Conservation (phyloP, 2,329 filamentous ascomycete genomes). For the Cytospora piceae region DNA sequence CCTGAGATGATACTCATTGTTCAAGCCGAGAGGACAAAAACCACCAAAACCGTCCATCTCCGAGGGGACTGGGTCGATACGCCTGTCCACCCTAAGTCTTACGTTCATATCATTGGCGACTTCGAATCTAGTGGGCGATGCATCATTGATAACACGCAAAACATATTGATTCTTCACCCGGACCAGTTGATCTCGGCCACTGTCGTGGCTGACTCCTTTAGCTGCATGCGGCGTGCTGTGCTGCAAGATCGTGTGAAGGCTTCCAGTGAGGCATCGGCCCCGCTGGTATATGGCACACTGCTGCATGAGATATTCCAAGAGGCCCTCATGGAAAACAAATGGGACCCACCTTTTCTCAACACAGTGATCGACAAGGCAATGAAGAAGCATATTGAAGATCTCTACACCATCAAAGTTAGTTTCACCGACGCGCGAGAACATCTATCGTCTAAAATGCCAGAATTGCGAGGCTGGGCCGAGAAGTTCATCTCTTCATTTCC, state of each 20-base stretch:
- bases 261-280: constrained; percentile 75
- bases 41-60: constrained; percentile 70
- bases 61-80: constrained; percentile 88
- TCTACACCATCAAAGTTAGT: constrained; percentile 84
- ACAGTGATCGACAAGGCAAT: constrained; percentile 69
- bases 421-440: constrained; percentile 75
- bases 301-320: constrained; percentile 96
- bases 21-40: constrained; percentile 73
- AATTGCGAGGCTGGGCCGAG: constrained; percentile 81
- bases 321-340: constrained; percentile 79
- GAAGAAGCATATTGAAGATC: constrained; percentile 80
- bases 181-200: constrained; percentile 95
- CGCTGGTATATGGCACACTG: constrained; percentile 89
- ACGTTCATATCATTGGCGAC: constrained; percentile 82
- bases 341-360: constrained; percentile 71
- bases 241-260: constrained; percentile 95
- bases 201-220: constrained; percentile 94
- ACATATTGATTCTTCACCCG: constrained; percentile 89
- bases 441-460: constrained; percentile 79
- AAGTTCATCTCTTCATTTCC: constrained; percentile 73
- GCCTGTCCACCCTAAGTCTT: constrained; percentile 72
- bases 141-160: constrained; percentile 78
- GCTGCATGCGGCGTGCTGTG: constrained; percentile 86
- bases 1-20: constrained; percentile 84
- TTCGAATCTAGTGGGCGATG: constrained; percentile 75